These are phyloP conservation scores for Candolleomyces eurysporus DNA, from an alignment of 768 basidiomycete genomes.

Conservation along the genomic window DNA sequence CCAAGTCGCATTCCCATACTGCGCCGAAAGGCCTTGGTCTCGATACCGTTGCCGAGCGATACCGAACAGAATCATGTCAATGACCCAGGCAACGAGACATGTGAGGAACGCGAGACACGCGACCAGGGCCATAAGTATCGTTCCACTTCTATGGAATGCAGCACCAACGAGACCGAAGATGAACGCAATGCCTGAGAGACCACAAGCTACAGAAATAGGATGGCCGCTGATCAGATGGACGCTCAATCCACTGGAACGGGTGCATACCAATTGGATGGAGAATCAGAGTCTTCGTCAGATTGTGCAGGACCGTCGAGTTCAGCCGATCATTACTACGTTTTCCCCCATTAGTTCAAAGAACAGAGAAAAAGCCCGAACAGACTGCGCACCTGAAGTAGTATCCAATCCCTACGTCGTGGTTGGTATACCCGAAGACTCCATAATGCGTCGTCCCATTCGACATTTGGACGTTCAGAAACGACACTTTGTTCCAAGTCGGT, in stretches of 20 bases:
- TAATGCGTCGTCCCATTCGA: conserved; percentile 43
- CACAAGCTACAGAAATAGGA: conserved; percentile 46
- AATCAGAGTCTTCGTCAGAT: conserved; percentile 72
- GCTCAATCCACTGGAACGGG: conserved; percentile 7
- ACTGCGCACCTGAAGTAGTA: conserved; percentile 51
- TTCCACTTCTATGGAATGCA: conserved; percentile 64
- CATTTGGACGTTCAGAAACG: conserved; percentile 57
- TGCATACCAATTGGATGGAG: conserved; percentile 74
- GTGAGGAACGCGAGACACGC: conserved; percentile 64
- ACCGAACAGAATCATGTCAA: conserved; percentile 82
- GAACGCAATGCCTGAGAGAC: conserved; percentile 60
- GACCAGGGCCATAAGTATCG: conserved; percentile 73
- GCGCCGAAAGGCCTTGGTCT: conserved; percentile 43
- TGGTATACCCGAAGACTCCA: conserved; percentile 80
- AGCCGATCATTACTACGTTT: conserved; percentile 39
- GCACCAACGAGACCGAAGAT: conserved; percentile 69
- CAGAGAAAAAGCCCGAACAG: not conserved
- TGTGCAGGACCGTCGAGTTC: conserved; percentile 55
- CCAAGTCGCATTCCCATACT: conserved; percentile 83
- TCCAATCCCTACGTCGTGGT: conserved; percentile 52
- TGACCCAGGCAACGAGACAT: conserved; percentile 66
- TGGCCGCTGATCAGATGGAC: conserved; percentile 3
- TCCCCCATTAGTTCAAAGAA: not conserved
- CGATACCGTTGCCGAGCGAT: conserved; percentile 61
- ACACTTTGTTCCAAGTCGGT: conserved; percentile 72